A percentile compares a stretch with the other conserved stretches of the same genome.
These are phyloP conservation scores for Beauveria varroae DNA, from an alignment of 2,329 filamentous ascomycete species.

Conservation along the genomic window DNA sequence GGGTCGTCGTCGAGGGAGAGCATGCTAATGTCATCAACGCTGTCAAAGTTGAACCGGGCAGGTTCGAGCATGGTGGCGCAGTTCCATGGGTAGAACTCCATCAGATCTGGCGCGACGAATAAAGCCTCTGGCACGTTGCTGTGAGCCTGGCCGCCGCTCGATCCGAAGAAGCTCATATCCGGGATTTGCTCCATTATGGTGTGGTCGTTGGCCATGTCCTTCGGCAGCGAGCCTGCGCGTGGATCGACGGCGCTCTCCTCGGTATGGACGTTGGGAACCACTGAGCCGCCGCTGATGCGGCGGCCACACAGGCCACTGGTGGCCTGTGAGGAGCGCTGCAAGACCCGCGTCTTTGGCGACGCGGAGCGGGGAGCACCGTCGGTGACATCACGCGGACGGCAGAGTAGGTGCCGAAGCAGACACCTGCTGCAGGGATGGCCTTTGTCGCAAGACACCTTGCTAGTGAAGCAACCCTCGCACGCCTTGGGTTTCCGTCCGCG, in stretches of 20 bases:
- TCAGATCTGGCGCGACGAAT: not conserved
- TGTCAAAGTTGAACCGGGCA: slow-evolving; percentile 4
- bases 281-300: not conserved
- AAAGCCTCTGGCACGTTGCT: not conserved
- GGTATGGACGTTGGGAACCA: not conserved
- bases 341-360: not conserved
- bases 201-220: slow-evolving; percentile 14
- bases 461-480: slow-evolving; percentile 23
- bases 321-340: not conserved
- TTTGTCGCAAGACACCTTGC: slow-evolving; percentile 23
- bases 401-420: slow-evolving; percentile 13
- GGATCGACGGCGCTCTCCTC: slow-evolving; percentile 18
- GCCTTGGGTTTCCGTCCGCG: slow-evolving; percentile 22
- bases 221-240: slow-evolving; percentile 18
- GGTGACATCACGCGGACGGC: not conserved
- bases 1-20: slow-evolving; percentile 9
- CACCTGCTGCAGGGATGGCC: slow-evolving; percentile 20
- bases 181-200: not conserved
- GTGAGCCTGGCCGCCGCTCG: not conserved
- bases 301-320: not conserved
- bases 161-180: slow-evolving; percentile 6
- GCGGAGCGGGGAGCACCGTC: not conserved
- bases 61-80: slow-evolving; percentile 10
- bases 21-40: not conserved
- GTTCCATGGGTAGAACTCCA: slow-evolving; percentile 14